These are phyloP conservation scores for Neltuma alba DNA, from an alignment of 306 rosid species.

Conservation along the genomic window DNA sequence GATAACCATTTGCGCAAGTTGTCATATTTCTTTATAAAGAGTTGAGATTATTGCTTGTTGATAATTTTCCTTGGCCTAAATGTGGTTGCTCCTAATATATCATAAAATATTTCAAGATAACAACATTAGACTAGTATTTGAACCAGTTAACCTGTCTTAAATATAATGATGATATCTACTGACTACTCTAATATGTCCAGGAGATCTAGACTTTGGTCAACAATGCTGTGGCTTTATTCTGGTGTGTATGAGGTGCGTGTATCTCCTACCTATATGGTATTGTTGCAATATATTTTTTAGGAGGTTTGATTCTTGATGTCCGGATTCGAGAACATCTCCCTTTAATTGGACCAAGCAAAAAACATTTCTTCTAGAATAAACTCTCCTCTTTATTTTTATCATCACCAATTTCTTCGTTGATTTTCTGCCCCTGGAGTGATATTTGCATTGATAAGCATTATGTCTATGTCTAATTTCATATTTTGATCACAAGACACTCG, in stretches of 20 bases:
- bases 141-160: slow-evolving; percentile 5
- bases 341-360: too few species aligned
- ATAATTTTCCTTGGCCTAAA: slow-evolving; percentile 10
- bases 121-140: slow-evolving; percentile 12
- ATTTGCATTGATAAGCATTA: too few species aligned
- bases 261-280: slow-evolving; percentile 30
- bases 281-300: slow-evolving; percentile 15
- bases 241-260: slow-evolving; percentile 86
- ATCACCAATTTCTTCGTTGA: too few species aligned
- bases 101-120: slow-evolving; percentile 3
- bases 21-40: neutral
- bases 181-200: slow-evolving; percentile 49
- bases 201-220: slow-evolving; percentile 72
- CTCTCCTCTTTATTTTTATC: too few species aligned
- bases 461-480: too few species aligned
- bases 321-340: neutral
- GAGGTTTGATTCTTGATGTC: slow-evolving; percentile 3
- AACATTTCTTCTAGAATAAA: too few species aligned
- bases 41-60: neutral
- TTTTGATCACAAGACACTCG: too few species aligned
- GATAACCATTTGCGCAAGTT: slow-evolving; percentile 8
- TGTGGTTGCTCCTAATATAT: slow-evolving; percentile 1
- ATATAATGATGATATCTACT: slow-evolving; percentile 28
- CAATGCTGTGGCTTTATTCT: slow-evolving; percentile 89
- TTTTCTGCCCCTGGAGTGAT: too few species aligned